Base-by-base conservation (phyloP, 352 stramenopile genomes). In the Globisporangium carolinianum region DNA sequence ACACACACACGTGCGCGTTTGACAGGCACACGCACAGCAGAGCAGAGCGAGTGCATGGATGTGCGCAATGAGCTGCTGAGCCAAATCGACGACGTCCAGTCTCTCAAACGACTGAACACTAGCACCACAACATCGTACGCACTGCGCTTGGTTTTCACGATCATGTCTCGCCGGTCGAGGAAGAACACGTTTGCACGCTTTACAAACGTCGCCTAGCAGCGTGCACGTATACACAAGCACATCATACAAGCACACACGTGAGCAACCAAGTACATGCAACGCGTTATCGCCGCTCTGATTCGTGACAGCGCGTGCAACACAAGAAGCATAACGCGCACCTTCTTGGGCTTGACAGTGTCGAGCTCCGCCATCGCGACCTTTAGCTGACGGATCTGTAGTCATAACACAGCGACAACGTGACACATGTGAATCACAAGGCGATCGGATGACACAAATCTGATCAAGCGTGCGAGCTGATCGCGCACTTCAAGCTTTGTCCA, bases 141-240 rank as follows among this genome's bases (percentile, higher is more conserved):
- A 90, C 83, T 71, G 53, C 73, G 67, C 69, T 93, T 93, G 4
- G 64, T 58, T 52, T 87, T 86, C 53, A 87, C 63, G 51, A 89
- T 85, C n/a, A 58, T 58, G 58, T 94, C 78, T 54, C 74, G 62
- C 36, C 72, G 73, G 24, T 89, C 76, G 12, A 94, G 55, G 48
- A 94, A 94, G 52, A 88, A 89, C 43, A 91, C 72, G 18, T 83
- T 89, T 36, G 76, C 74, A 32, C 71, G 70, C 69, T 88, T 86
- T 11, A 82, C 69, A 55, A 82, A 94, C 5, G 84, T 89, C 18
- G 67, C 46, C 84, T 94, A 47, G 17, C 2, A 12, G 1, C 38
- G 60, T 17, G 12, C 37, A 10, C 3, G 11, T 11, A 12, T 18
- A 53, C 3, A 32, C 24, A 32, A 32, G 24, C 24, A 32, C 2